Percentiles rank a stretch among this genome's conserved stretches.
Evolutionary conservation across 2,329 filamentous ascomycete species (phyloP).

Genomic region (Piedraia hortae): DNA sequence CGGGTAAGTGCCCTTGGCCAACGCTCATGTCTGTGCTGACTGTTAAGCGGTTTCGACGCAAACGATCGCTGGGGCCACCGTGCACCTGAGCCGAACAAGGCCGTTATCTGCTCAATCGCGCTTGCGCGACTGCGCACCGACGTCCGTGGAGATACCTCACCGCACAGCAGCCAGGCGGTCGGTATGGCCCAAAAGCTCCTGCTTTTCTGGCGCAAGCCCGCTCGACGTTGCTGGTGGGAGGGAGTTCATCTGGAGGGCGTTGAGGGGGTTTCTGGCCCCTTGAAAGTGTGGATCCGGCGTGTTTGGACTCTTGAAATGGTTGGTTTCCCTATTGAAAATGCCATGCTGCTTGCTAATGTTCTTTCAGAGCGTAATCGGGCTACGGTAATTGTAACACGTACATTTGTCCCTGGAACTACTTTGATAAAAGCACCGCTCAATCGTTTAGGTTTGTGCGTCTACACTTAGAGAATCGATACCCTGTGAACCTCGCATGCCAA

Average conservation of each 20-base stretch:
- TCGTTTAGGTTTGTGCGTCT: no score
- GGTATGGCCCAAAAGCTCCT: slow-evolving; percentile 97
- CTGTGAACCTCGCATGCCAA: no score
- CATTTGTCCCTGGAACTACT: no score
- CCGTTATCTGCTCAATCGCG: slow-evolving; percentile 88
- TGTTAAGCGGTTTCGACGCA: slow-evolving; percentile 57
- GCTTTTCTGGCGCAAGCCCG: slow-evolving; percentile 93
- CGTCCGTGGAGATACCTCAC: slow-evolving; percentile 35
- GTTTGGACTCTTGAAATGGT: slow-evolving; percentile 97
- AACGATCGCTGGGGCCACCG: slow-evolving; percentile 90
- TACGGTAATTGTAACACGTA: no score
- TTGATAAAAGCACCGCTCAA: no score
- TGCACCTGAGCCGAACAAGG: slow-evolving; percentile 93
- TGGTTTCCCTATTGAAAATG: slow-evolving; percentile 9
- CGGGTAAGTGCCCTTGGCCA: slow-evolving; percentile 32
- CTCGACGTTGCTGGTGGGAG: slow-evolving; percentile 95
- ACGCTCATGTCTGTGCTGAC: slow-evolving; percentile 1
- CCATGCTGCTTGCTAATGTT: slow-evolving; percentile 1
- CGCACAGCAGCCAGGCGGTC: slow-evolving; percentile 51
- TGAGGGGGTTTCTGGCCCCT: slow-evolving; percentile 64
- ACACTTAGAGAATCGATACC: no score
- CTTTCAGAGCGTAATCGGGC: slow-evolving; percentile 10
- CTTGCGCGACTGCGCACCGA: slow-evolving; percentile 81
- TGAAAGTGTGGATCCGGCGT: slow-evolving; percentile 94
- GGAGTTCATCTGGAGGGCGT: slow-evolving; percentile 76